Conservation (phyloP, 352 stramenopile species). For the Stramenopiles sp. region DNA sequence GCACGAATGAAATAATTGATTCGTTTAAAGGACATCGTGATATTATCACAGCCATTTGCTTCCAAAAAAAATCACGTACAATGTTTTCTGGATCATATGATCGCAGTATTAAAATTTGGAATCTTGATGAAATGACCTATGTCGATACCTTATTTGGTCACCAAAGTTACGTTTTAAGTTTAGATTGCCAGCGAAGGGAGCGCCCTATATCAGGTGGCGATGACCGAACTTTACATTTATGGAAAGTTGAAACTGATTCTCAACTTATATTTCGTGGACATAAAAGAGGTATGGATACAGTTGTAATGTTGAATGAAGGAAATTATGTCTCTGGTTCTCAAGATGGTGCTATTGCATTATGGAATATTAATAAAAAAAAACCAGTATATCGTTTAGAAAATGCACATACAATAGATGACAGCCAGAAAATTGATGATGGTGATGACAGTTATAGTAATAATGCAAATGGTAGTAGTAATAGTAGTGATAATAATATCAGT, state of each 20-base stretch:
- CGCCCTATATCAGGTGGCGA: slow-evolving; percentile 61
- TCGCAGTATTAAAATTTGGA: slow-evolving; percentile 78
- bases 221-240: slow-evolving; percentile 71
- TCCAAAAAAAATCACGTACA: slow-evolving; percentile 56
- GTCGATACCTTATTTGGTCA: slow-evolving; percentile 81
- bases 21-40: slow-evolving; percentile 68
- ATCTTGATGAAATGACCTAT: slow-evolving; percentile 80
- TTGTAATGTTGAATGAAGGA: slow-evolving; percentile 68
- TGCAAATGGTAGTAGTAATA: too few species aligned
- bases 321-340: slow-evolving; percentile 74
- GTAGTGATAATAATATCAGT: background rate
- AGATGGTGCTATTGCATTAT: slow-evolving; percentile 60
- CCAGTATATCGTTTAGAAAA: slow-evolving; percentile 46
- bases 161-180: slow-evolving; percentile 58
- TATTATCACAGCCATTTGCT: slow-evolving; percentile 52
- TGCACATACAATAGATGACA: slow-evolving; percentile 32
- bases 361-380: slow-evolving; percentile 78
- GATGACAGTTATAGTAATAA: too few species aligned
- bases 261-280: slow-evolving; percentile 75
- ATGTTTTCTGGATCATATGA: slow-evolving; percentile 75
- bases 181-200: slow-evolving; percentile 68
- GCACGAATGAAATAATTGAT: slow-evolving; percentile 44
- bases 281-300: slow-evolving; percentile 57
- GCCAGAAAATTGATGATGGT: background rate
- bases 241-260: slow-evolving; percentile 82